These are phyloP conservation scores for Epichloe hybrida DNA, from an alignment of 2,329 filamentous ascomycete genomes.

Conservation along the genomic window DNA sequence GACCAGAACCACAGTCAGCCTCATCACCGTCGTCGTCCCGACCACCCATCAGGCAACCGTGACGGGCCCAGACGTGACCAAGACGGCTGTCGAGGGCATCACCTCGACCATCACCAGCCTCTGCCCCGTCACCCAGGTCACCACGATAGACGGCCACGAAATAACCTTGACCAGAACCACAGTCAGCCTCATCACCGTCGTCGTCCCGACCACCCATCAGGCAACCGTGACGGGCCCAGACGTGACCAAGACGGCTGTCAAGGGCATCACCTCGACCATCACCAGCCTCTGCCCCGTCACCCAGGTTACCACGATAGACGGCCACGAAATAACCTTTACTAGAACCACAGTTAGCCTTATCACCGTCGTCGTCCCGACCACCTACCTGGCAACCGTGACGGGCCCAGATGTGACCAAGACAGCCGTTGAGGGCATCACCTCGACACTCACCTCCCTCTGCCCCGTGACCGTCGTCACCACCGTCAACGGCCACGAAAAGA, in stretches of 20 bases:
- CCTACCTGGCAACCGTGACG: neutral
- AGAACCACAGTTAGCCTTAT: too few species aligned
- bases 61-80: too few species aligned
- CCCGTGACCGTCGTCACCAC: conserved; percentile 32
- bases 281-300: too few species aligned
- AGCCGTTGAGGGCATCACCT: conserved; percentile 21
- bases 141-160: conserved; percentile 5
- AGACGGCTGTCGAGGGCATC: too few species aligned
- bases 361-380: too few species aligned
- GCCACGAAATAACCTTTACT: too few species aligned
- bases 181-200: conserved; percentile 14
- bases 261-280: too few species aligned
- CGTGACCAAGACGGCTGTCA: too few species aligned
- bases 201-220: conserved; percentile 8
- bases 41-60: conserved; percentile 10
- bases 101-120: too few species aligned
- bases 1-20: conserved; percentile 13
- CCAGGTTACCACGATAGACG: too few species aligned
- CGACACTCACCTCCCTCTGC: conserved; percentile 29
- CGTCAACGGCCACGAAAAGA: conserved; percentile 23
- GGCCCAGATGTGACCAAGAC: conserved; percentile 21
- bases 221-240: too few species aligned
- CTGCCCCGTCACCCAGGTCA: conserved; percentile 18
- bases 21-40: conserved; percentile 16
- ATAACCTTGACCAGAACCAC: conserved; percentile 12